These are phyloP conservation scores for Ballota nigra DNA, from an alignment of 257 asterid genomes.

Conservation along the genomic window DNA sequence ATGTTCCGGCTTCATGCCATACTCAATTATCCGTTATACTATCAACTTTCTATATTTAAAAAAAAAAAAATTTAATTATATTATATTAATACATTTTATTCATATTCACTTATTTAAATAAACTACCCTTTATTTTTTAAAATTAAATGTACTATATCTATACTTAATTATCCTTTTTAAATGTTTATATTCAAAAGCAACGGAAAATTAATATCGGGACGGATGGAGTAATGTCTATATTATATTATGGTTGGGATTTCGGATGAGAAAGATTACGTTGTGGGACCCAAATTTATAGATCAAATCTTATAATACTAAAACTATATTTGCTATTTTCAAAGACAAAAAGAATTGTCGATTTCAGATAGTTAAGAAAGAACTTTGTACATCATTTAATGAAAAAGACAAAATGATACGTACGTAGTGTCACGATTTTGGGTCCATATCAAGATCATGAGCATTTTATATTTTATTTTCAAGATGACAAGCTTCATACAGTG, in stretches of 20 bases:
- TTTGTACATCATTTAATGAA: constrained; percentile 33
- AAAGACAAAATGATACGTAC: constrained; percentile 1
- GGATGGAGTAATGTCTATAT: no score
- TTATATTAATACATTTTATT: no score
- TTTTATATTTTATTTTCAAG: not conserved
- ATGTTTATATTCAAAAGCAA: no score
- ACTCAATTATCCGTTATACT: no score
- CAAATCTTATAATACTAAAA: not conserved
- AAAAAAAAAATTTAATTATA: no score
- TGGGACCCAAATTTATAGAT: not conserved
- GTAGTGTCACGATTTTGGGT: constrained; percentile 5
- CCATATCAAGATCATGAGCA: not conserved
- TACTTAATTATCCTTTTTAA: no score
- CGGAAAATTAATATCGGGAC: no score
- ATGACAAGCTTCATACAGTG: not conserved
- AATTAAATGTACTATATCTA: no score
- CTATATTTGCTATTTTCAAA: constrained; percentile 18
- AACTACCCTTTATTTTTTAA: no score
- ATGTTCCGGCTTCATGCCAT: no score
- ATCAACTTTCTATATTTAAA: no score
- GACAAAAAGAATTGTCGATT: constrained; percentile 37
- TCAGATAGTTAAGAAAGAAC: constrained; percentile 30
- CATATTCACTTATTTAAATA: no score
- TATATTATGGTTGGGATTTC: not conserved
- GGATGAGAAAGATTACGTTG: not conserved